phyloP scores from a whole-genome alignment of 306 rosid genomes.

The Delonix regia region DNA sequence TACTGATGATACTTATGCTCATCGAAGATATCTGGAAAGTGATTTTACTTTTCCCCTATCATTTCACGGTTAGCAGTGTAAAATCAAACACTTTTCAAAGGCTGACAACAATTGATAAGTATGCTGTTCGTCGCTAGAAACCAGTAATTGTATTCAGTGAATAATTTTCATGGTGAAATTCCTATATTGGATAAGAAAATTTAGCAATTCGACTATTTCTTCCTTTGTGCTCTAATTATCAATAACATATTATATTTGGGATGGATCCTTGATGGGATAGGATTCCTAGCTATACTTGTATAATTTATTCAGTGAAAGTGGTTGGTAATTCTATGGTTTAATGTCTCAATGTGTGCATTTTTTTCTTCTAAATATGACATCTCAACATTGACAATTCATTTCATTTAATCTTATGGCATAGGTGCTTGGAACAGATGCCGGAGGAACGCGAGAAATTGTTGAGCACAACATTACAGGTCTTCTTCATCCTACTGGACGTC shows the following conservation, averaged over 20 bases:
- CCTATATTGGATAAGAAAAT: neutral
- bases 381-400: conserved; percentile 9
- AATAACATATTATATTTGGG: neutral
- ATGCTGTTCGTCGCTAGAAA: neutral
- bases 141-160: neutral
- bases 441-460: conserved; percentile 89
- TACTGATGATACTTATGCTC: neutral
- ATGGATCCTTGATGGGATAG: neutral
- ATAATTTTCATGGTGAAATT: neutral
- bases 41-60: neutral
- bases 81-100: neutral
- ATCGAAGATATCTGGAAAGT: neutral
- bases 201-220: neutral
- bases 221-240: neutral
- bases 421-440: conserved; percentile 93
- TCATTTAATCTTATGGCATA: conserved; percentile 40
- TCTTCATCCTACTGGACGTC: conserved; percentile 71
- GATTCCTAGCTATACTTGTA: neutral
- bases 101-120: neutral
- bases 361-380: neutral
- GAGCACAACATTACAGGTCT: conserved; percentile 85
- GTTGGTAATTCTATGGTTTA: neutral
- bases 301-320: neutral
- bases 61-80: neutral
- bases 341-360: neutral